A percentile compares a stretch with the other conserved stretches of the same genome.
phyloP scores from a whole-genome alignment of 202 grass and related monocot genomes.

The Schoenoplectus tabernaemontani region DNA sequence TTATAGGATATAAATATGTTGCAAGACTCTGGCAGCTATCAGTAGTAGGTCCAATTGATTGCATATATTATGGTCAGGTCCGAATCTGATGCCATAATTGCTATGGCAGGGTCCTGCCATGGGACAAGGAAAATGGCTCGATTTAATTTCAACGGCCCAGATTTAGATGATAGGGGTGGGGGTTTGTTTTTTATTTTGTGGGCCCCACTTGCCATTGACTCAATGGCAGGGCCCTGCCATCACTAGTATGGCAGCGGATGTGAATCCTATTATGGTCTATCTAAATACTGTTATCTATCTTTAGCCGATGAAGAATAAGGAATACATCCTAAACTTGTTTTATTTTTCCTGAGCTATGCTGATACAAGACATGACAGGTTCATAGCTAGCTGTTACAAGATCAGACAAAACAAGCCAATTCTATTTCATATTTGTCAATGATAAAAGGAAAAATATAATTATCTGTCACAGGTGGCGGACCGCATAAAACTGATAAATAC shows the following conservation, averaged over 20 bases:
- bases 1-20: too few relatives aligned
- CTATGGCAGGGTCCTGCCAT: too few relatives aligned
- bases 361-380: not conserved
- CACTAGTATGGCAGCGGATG: too few relatives aligned
- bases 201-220: too few relatives aligned
- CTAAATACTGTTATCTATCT: not conserved
- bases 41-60: not conserved
- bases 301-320: conserved; percentile 1
- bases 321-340: not conserved
- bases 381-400: not conserved
- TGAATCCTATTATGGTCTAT: not conserved
- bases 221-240: too few relatives aligned
- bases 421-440: not conserved
- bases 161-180: too few relatives aligned
- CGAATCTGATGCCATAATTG: too few relatives aligned
- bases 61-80: too few relatives aligned
- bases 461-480: not conserved
- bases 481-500: not conserved
- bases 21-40: not conserved
- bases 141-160: too few relatives aligned
- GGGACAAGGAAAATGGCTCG: too few relatives aligned
- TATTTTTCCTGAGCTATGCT: not conserved
- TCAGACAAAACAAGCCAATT: not conserved
- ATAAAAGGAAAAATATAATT: not conserved
- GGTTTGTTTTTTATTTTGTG: too few relatives aligned